Evolutionary conservation across 441 rosid species (phyloP), one percentile per base, ranked within the genome.

Genomic region (Gossypium davidsonii): DNA sequence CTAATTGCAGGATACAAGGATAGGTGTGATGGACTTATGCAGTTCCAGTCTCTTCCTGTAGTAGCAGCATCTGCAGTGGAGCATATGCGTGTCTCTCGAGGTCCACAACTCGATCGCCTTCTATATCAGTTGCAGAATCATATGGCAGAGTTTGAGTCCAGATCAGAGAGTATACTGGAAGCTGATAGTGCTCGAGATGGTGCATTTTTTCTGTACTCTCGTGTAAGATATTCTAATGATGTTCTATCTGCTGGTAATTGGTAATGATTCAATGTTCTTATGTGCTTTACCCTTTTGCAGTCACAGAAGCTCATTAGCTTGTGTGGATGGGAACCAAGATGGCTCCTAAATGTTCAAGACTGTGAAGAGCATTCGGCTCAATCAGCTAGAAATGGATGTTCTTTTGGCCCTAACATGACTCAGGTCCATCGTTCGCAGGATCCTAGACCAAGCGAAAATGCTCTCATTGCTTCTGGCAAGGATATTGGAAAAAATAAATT

Each of bases 301-400:
- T 94, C 97, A 57, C 99, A 96, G 71, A 93, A 88, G 82, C 91
- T 96, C 78, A 90, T 91, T 84, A 96, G 99, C 81, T 86, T 96
- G 10, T 96, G 99, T 69, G 99, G 99, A 74, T 96, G 99, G 99
- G 99, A 96, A 78, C 92, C 98, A 63, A 88, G 97, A 80, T 96
- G 99, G 99, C 96, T 90, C 77, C 90, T 86, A 62, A 86, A 91
- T 79, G 88, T 93, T 87, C 98, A 92, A 79, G 99, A 96, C 75
- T 96, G 92, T 82, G 99, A 21, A 21, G 23, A 21, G 23, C 23
- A 21, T 21, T 21, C 23, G 23, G 23, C 23, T 21, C 23, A 21
- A 21, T 21, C 23, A 21, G 23, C 23, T 21, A 21, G 23, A 21
- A 21, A 21, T 21, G 23, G 23, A 21, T 21, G 23, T 21, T 21